Conservation (phyloP, 345 rosid genomes). For the Punica granatum region DNA sequence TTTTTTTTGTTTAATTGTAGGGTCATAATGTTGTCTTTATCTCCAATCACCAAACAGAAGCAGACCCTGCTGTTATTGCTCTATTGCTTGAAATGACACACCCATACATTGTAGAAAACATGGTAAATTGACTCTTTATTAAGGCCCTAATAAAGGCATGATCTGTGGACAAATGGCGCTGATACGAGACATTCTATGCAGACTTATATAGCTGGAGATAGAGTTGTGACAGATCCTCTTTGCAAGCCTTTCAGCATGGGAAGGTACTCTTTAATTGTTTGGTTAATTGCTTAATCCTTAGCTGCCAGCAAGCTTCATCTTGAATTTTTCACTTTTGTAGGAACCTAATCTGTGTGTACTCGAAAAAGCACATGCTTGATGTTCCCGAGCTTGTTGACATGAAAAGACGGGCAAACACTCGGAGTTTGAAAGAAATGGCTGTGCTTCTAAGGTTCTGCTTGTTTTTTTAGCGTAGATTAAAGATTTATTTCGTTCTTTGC, state of each 20-base stretch:
- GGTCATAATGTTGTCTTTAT: conserved; percentile 83
- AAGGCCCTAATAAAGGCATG: not conserved
- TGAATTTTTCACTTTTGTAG: conserved; percentile 24
- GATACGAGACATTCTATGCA: conserved; percentile 24
- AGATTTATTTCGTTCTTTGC: too few species aligned
- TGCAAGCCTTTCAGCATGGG: conserved; percentile 99
- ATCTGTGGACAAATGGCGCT: conserved; percentile 5
- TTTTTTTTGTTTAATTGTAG: conserved; percentile 30
- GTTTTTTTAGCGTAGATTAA: too few species aligned
- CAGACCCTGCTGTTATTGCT: conserved; percentile 89
- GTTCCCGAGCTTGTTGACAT: conserved; percentile 78
- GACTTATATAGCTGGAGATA: conserved; percentile 94
- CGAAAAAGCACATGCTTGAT: conserved; percentile 91
- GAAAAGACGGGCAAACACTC: conserved; percentile 84
- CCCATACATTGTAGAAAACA: conserved; percentile 53
- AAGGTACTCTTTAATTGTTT: conserved; percentile 42
- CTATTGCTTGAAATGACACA: conserved; percentile 73
- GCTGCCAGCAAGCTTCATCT: not conserved
- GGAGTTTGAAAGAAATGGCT: conserved; percentile 97
- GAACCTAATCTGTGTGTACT: conserved; percentile 94
- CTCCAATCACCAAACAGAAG: conserved; percentile 97
- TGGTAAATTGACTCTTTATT: conserved; percentile 30
- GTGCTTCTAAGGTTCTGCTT: conserved; percentile 61
- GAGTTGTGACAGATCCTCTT: conserved; percentile 93
- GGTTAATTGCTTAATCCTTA: not conserved